phyloP scores from a whole-genome alignment of 192 early-diverging fungal genomes.

The Kickxella alabastrina region DNA sequence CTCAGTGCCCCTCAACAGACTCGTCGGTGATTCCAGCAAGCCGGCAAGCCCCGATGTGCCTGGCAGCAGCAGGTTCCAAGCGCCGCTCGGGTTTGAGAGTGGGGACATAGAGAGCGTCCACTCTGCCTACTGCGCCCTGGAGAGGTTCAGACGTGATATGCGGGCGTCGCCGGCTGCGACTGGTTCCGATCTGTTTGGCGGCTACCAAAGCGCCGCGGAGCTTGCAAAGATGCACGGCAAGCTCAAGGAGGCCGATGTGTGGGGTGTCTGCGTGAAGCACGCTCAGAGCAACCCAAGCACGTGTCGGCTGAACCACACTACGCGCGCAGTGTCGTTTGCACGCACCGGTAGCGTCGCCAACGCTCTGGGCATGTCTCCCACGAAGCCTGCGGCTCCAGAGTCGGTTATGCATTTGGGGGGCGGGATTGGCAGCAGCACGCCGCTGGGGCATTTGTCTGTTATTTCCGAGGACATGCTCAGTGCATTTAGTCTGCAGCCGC shows the following conservation, averaged over 20 bases:
- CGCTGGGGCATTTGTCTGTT: slow-evolving; percentile 12
- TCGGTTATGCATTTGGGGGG: not conserved
- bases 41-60: not conserved
- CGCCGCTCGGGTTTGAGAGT: slow-evolving; percentile 1
- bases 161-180: not conserved
- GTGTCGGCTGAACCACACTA: slow-evolving; percentile 23
- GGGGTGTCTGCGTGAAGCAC: slow-evolving; percentile 20
- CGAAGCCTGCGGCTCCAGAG: not conserved
- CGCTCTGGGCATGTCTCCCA: not conserved
- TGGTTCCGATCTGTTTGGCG: slow-evolving; percentile 12
- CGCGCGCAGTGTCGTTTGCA: slow-evolving; percentile 26
- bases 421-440: not conserved
- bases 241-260: slow-evolving; percentile 22
- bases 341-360: not conserved
- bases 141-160: slow-evolving; percentile 30
- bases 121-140: slow-evolving; percentile 36
- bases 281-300: slow-evolving; percentile 8
- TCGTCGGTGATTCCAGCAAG: not conserved
- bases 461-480: slow-evolving; percentile 31
- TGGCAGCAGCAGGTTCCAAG: not conserved
- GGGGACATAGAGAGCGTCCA: slow-evolving; percentile 18
- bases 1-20: slow-evolving; percentile 29
- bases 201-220: slow-evolving; percentile 26
- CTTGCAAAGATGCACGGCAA: slow-evolving; percentile 37
- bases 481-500: slow-evolving; percentile 20